Evolutionary conservation across 805 yeast genomes (phyloP).

Genomic region (Kodamaea sagamina): DNA sequence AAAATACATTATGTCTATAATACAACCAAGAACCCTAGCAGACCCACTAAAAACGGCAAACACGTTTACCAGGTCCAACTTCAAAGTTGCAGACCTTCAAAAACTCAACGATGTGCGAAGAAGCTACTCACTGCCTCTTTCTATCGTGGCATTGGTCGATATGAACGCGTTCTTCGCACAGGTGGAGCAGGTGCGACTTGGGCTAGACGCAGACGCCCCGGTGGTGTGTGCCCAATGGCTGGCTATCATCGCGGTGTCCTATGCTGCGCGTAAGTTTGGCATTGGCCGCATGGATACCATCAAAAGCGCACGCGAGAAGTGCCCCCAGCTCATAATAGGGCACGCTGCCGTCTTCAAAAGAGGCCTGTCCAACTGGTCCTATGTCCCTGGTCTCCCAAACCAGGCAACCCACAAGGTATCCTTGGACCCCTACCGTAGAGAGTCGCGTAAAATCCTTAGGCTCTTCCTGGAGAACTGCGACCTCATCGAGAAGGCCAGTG

Average conservation of each 20-base stretch:
- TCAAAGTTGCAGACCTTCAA: conserved; percentile 50
- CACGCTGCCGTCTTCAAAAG: conserved; percentile 93
- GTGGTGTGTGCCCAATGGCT: conserved; percentile 95
- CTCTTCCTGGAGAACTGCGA: conserved; percentile 64
- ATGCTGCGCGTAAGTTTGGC: conserved; percentile 86
- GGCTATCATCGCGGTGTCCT: conserved; percentile 83
- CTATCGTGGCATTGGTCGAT: conserved; percentile 85
- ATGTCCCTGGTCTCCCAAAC: conserved; percentile 58
- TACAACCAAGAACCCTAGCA: background rate
- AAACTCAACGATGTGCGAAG: conserved; percentile 47
- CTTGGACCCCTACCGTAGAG: conserved; percentile 87
- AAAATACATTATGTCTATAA: background rate
- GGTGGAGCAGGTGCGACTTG: conserved; percentile 78
- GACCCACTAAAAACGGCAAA: background rate
- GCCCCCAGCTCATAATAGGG: conserved; percentile 74
- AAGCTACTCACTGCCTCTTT: conserved; percentile 65
- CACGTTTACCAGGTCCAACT: conserved; percentile 21
- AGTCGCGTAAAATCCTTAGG: conserved; percentile 74
- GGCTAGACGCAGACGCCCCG: conserved; percentile 67
- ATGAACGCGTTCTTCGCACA: conserved; percentile 96
- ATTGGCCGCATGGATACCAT: conserved; percentile 75
- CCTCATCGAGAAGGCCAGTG: conserved; percentile 88
- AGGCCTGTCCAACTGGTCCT: conserved; percentile 84
- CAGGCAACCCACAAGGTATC: conserved; percentile 77
- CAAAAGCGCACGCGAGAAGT: conserved; percentile 66